Percentiles rank a stretch among this genome's conserved stretches.
Evolutionary conservation across 768 basidiomycete species (phyloP).

Genomic region (Coprinopsis sp.): DNA sequence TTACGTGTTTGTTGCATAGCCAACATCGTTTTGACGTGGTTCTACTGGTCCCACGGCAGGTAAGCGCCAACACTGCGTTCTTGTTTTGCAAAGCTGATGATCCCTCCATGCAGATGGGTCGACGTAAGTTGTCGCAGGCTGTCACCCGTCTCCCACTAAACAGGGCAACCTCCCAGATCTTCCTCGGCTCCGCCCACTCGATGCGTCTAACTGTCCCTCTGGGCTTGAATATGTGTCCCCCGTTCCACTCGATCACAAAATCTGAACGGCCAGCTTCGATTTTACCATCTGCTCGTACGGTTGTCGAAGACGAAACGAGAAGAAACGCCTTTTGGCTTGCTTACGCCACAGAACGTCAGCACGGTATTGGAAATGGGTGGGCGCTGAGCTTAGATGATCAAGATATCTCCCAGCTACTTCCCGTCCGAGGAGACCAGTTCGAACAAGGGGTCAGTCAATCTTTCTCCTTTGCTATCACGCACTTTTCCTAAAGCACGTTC

Average conservation of each 20-base stretch:
- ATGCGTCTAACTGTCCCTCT: slow-evolving; percentile 60
- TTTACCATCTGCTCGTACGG: slow-evolving; percentile 52
- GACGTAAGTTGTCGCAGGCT: slow-evolving; percentile 41
- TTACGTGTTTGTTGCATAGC: slow-evolving; percentile 33
- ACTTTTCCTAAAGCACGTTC: slow-evolving; percentile 3
- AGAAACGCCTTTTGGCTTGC: slow-evolving; percentile 73
- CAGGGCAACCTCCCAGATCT: too few relatives aligned
- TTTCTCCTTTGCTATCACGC: neutral
- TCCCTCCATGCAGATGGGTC: slow-evolving; percentile 50
- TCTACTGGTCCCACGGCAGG: slow-evolving; percentile 73
- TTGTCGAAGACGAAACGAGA: slow-evolving; percentile 66
- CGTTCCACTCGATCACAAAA: slow-evolving; percentile 63
- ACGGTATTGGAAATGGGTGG: slow-evolving; percentile 68
- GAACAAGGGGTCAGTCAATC: slow-evolving; percentile 49
- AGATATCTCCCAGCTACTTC: slow-evolving; percentile 68
- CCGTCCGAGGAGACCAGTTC: slow-evolving; percentile 56
- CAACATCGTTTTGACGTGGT: slow-evolving; percentile 61
- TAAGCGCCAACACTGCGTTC: slow-evolving; percentile 20
- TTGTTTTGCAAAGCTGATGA: slow-evolving; percentile 8
- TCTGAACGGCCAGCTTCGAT: slow-evolving; percentile 54
- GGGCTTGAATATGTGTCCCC: slow-evolving; percentile 63
- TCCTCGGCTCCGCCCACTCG: slow-evolving; percentile 50
- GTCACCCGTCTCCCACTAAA: neutral
- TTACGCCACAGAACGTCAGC: slow-evolving; percentile 63
- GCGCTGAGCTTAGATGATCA: slow-evolving; percentile 67